Base-by-base conservation (phyloP, 352 stramenopile genomes). In the Pythium aquatile region DNA sequence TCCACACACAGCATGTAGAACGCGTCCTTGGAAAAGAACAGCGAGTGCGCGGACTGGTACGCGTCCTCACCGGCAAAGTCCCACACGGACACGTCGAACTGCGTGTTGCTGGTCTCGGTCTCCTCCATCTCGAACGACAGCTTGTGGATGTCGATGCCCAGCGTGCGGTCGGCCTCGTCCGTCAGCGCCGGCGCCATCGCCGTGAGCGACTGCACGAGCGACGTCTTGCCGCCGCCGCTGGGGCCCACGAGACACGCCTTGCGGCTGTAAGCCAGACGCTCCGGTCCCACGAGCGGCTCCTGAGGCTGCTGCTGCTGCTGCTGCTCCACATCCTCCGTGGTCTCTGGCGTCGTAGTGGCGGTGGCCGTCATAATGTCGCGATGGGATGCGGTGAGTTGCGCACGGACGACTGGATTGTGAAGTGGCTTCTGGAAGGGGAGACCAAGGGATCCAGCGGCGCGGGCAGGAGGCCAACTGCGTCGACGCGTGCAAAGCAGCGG, bases 161-260 rank as follows among this genome's bases (percentile, higher is more conserved):
- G 65, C 6, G 70, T 80, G 5, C 70, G 73, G 28, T 65, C 44
- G 13, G 68, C 61, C 4, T 67, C 46, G 0, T 28, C 20, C 53
- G 68, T 65, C 13, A 78, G 54, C 14, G 47, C 47, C 2, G 65
- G 44, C 28, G 35, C 20, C 16, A 46, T 28, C 28, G 39, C 47
- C 44, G 20, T 60, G n/a, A 80, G 55, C 35, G 61, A 76, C 54
- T 74, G 69, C 48, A 70, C 68, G 37, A 80, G 49, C 20, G 56
- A 71, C 0, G 73, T 78, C 47, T 78, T 80, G 17, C 73, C 70
- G 65, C 53, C 75, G 13, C 55, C 52, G 35, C 68, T 80, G 3
- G 70, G 70, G 1, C 73, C 73, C 16, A 80, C 64, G 24, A 80
- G 46, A 30, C 73, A 77, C 5, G 75, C 48, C 30, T 80, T 80